Conservation (phyloP, 2,329 filamentous ascomycete genomes). For the Pseudogymnoascus sp. region DNA sequence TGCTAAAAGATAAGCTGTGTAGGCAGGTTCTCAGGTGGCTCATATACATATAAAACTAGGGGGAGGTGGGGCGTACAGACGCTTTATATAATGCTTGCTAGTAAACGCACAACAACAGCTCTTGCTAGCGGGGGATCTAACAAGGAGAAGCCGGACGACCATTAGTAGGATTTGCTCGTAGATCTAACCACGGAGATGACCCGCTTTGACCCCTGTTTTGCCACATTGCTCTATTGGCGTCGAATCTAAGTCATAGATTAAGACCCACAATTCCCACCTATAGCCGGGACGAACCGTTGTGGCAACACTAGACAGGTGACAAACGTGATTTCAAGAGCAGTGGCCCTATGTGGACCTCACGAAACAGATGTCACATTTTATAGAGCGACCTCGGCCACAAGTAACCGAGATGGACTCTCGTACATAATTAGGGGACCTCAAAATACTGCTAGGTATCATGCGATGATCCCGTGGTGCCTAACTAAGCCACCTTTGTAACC, state of each 20-base stretch:
- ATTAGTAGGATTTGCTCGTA: neutral
- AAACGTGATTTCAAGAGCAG: neutral
- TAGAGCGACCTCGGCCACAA: neutral
- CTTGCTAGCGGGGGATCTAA: slow-evolving; percentile 42
- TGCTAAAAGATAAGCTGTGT: neutral
- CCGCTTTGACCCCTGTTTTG: neutral
- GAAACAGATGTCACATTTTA: neutral
- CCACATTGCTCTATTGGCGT: neutral
- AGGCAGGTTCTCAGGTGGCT: too few species aligned
- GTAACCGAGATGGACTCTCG: neutral
- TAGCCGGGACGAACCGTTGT: neutral
- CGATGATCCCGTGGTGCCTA: neutral
- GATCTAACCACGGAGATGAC: neutral
- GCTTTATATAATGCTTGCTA: slow-evolving; percentile 61
- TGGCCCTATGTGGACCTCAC: neutral
- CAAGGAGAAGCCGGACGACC: slow-evolving; percentile 61
- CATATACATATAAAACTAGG: neutral
- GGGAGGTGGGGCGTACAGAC: neutral
- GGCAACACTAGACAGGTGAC: neutral
- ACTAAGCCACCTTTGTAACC: neutral
- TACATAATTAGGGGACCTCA: neutral
- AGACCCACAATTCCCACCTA: neutral
- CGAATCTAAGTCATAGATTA: neutral
- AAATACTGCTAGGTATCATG: neutral
- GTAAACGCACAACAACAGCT: slow-evolving; percentile 62